Percentiles rank a stretch among this genome's conserved stretches.
These are phyloP conservation scores for Aspergillus sp. DNA, from an alignment of 2,329 filamentous ascomycete species.

Conservation along the genomic window DNA sequence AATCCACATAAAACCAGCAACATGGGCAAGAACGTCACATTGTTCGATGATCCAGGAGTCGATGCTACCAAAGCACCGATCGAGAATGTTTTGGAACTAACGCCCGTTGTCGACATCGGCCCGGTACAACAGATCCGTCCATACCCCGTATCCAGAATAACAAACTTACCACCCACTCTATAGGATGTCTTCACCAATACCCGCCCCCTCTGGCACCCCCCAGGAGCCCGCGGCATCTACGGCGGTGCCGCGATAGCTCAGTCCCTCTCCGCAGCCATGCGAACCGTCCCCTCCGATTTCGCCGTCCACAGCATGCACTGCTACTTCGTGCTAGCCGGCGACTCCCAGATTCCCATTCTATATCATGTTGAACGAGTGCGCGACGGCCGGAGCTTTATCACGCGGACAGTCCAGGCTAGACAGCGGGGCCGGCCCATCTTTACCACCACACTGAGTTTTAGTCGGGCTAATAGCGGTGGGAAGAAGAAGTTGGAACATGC, in stretches of 20 bases:
- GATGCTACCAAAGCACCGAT: constrained; percentile 70
- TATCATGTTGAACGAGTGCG: constrained; percentile 94
- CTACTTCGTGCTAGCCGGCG: constrained; percentile 93
- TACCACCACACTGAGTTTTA: constrained; percentile 89
- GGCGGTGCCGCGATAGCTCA: constrained; percentile 92
- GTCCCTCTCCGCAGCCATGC: constrained; percentile 77
- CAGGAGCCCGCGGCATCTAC: constrained; percentile 86
- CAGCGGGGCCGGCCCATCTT: constrained; percentile 88
- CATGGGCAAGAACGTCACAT: constrained; percentile 44
- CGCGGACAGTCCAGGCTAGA: constrained; percentile 89
- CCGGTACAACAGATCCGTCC: constrained; percentile 48
- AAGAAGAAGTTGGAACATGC: constrained; percentile 59
- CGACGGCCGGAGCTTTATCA: constrained; percentile 82
- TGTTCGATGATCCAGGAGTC: constrained; percentile 67
- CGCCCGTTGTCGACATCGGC: constrained; percentile 55
- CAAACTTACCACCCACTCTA: background rate
- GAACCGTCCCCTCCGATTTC: constrained; percentile 73
- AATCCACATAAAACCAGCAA: constrained; percentile 1
- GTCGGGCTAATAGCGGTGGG: constrained; percentile 51
- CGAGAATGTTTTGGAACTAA: constrained; percentile 82
- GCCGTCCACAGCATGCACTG: constrained; percentile 95
- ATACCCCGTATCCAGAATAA: background rate
- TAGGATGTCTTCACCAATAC: constrained; percentile 94
- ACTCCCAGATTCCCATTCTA: constrained; percentile 74
- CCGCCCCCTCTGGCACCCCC: constrained; percentile 83